Percentiles rank a stretch among this genome's conserved stretches.
Evolutionary conservation across 148 eudicot genomes (phyloP).

Genomic region (Vaccinium myrtillus): DNA sequence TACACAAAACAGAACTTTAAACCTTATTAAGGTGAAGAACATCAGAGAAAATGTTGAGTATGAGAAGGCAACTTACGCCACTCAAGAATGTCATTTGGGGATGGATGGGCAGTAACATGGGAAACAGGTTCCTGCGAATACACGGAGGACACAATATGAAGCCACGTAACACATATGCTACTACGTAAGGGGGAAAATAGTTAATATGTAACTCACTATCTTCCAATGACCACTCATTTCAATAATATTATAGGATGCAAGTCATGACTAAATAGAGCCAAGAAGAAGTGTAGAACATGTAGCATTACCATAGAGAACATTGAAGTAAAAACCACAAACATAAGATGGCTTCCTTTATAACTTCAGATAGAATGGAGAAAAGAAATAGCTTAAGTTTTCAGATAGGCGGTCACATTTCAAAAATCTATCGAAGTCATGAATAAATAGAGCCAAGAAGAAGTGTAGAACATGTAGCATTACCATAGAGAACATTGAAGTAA

Average conservation of each 20-base stretch:
- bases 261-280: neutral
- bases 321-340: neutral
- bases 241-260: neutral
- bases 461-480: neutral
- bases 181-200: neutral
- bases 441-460: too few relatives aligned
- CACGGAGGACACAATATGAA: neutral
- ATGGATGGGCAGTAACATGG: slow-evolving; percentile 87
- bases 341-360: neutral
- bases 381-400: neutral
- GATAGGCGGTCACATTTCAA: neutral
- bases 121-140: slow-evolving; percentile 83
- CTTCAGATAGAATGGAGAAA: neutral
- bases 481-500: neutral
- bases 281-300: neutral
- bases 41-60: neutral
- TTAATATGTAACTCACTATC: neutral
- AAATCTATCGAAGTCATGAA: too few relatives aligned
- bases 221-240: neutral
- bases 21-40: neutral
- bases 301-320: neutral
- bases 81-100: slow-evolving; percentile 89
- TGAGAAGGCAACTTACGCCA: slow-evolving; percentile 76
- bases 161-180: neutral
- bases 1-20: neutral